Conservation (phyloP, 306 rosid species). For the Urtica urens region DNA sequence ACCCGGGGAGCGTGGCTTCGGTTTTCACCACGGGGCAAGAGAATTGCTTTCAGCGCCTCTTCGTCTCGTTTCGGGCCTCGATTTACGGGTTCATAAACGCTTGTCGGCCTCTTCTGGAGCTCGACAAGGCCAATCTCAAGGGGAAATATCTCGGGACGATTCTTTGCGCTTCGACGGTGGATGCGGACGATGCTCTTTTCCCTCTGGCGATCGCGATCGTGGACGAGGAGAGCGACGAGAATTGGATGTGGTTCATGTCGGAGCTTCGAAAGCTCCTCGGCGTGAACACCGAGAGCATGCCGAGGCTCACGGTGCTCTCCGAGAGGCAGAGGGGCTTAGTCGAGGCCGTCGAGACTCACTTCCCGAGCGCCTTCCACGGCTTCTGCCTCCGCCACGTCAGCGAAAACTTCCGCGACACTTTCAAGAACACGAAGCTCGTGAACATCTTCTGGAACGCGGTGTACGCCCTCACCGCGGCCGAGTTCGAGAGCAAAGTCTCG, state of each 20-base stretch:
- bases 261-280: conserved; percentile 91
- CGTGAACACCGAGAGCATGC: conserved; percentile 93
- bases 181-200: conserved; percentile 82
- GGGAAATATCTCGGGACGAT: conserved; percentile 81
- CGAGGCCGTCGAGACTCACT: conserved; percentile 90
- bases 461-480: conserved; percentile 86
- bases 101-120: conserved; percentile 93
- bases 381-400: conserved; percentile 83
- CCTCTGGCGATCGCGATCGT: conserved; percentile 89
- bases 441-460: conserved; percentile 98
- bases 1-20: conserved; percentile 92
- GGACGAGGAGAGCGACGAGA: conserved; percentile 81
- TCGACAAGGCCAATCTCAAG: conserved; percentile 83
- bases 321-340: conserved; percentile 77
- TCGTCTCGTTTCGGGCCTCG: conserved; percentile 78
- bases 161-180: conserved; percentile 88
- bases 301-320: conserved; percentile 81
- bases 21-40: conserved; percentile 93
- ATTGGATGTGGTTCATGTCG: conserved; percentile 99
- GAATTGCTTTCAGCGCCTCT: conserved; percentile 77
- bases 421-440: conserved; percentile 86
- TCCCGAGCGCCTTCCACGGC: conserved; percentile 87
- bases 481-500: conserved; percentile 73
- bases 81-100: conserved; percentile 93
- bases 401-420: conserved; percentile 88